These are phyloP conservation scores for Scenedesmus sp. DNA, from an alignment of 163 green algal genomes.

Conservation along the genomic window DNA sequence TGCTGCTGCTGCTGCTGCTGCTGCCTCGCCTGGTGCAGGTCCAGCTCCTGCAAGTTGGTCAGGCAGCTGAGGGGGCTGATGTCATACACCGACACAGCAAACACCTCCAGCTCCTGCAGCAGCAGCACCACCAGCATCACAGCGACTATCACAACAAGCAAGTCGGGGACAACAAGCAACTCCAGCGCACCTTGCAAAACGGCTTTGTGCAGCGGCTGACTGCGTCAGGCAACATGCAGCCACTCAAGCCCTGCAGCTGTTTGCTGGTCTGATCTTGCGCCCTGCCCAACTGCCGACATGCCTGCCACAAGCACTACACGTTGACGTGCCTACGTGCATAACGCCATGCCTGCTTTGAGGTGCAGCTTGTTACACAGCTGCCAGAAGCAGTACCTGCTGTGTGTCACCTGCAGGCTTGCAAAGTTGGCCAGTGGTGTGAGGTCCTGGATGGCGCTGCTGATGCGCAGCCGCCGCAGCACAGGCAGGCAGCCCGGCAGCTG, in stretches of 20 bases:
- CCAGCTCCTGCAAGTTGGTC: slow-evolving; percentile 19
- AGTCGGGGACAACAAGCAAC: too few relatives aligned
- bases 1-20: background rate
- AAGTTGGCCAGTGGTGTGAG: background rate
- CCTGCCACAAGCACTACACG: background rate
- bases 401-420: background rate
- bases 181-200: too few relatives aligned
- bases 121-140: background rate
- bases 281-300: background rate
- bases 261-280: too few relatives aligned
- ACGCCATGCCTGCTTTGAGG: too few relatives aligned
- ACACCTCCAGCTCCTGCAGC: slow-evolving; percentile 28
- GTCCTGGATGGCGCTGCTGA: slow-evolving; percentile 25
- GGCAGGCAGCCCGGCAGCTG: background rate
- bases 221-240: too few relatives aligned
- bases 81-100: slow-evolving; percentile 26
- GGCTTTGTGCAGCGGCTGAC: too few relatives aligned
- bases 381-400: background rate
- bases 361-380: too few relatives aligned
- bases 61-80: background rate
- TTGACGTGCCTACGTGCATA: background rate
- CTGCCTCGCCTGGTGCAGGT: slow-evolving; percentile 6
- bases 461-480: slow-evolving; percentile 2
- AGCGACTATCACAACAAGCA: background rate
- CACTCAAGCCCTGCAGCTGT: too few relatives aligned